Evolutionary conservation across 495 filamentous ascomycete species (phyloP).

Genomic region (Penicillium parvum): DNA sequence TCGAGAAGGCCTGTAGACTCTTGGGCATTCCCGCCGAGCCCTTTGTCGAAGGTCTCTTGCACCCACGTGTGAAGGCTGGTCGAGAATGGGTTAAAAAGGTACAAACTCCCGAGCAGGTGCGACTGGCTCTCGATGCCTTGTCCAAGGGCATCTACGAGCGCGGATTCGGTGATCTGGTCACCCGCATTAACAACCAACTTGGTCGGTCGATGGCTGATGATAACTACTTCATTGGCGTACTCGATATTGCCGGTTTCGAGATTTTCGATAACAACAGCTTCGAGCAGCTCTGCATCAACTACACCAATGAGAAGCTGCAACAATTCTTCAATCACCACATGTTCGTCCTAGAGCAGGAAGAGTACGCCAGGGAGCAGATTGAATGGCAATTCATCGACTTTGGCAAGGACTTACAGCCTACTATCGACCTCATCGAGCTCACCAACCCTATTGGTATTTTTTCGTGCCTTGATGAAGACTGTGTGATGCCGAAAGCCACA

Average conservation of each 20-base stretch:
- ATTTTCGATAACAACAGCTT: slow-evolving; percentile 99
- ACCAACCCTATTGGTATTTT: slow-evolving; percentile 98
- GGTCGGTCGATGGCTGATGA: slow-evolving; percentile 83
- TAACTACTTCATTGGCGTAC: slow-evolving; percentile 91
- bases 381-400: slow-evolving; percentile 99
- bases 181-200: slow-evolving; percentile 85
- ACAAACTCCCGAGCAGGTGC: slow-evolving; percentile 94
- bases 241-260: slow-evolving; percentile 99
- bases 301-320: slow-evolving; percentile 98
- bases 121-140: slow-evolving; percentile 82
- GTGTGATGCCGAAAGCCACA: slow-evolving; percentile 98
- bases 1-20: slow-evolving; percentile 73
- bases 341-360: slow-evolving; percentile 98
- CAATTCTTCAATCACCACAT: slow-evolving; percentile 99
- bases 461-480: slow-evolving; percentile 96
- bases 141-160: slow-evolving; percentile 98
- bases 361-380: slow-evolving; percentile 96
- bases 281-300: slow-evolving; percentile 99
- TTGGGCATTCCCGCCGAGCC: slow-evolving; percentile 79
- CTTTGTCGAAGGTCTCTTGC: slow-evolving; percentile 83
- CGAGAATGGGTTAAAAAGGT: slow-evolving; percentile 98
- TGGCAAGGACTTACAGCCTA: slow-evolving; percentile 93
- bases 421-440: slow-evolving; percentile 94
- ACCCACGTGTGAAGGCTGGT: slow-evolving; percentile 90
- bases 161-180: slow-evolving; percentile 87